A percentile compares a stretch with the other conserved stretches of the same genome.
These are phyloP conservation scores for Huntiella decipiens DNA, from an alignment of 2,329 filamentous ascomycete species.

Conservation along the genomic window DNA sequence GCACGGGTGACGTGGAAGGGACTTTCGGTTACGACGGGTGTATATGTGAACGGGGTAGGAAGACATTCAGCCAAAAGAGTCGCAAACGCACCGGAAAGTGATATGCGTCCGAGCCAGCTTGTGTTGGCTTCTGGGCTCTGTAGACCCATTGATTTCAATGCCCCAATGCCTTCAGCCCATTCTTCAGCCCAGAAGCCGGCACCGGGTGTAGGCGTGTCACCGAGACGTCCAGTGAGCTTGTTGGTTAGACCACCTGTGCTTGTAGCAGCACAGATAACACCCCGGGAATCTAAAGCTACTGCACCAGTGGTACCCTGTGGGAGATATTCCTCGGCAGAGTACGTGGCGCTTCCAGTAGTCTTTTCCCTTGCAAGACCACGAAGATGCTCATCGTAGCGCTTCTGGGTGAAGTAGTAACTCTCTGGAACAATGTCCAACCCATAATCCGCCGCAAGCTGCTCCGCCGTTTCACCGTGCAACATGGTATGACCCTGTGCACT, in stretches of 20 bases:
- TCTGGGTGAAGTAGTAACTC: conserved; percentile 61
- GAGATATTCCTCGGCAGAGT: conserved; percentile 46
- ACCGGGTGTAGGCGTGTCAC: conserved; percentile 68
- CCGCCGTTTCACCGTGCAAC: conserved; percentile 47
- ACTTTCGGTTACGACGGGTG: conserved; percentile 14
- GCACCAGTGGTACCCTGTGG: conserved; percentile 74
- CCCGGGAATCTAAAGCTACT: conserved; percentile 59
- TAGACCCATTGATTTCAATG: too few relatives aligned
- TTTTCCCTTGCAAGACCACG: conserved; percentile 35
- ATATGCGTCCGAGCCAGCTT: conserved; percentile 15
- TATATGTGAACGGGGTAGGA: conserved; percentile 27
- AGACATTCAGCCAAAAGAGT: conserved; percentile 40
- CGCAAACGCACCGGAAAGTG: conserved; percentile 25
- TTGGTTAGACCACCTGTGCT: conserved; percentile 70
- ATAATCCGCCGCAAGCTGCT: conserved; percentile 47
- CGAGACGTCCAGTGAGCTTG: conserved; percentile 67
- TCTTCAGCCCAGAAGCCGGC: conserved; percentile 84
- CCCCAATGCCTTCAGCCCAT: conserved; percentile 36
- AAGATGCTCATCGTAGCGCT: conserved; percentile 60
- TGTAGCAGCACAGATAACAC: conserved; percentile 49
- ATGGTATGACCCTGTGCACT: conserved; percentile 52
- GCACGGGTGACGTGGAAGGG: conserved; percentile 21
- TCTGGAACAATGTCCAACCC: conserved; percentile 51
- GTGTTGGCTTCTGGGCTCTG: conserved; percentile 14
- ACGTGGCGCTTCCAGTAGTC: conserved; percentile 26